phyloP scores from a whole-genome alignment of 257 asterid species.

The Solanum arcanum region DNA sequence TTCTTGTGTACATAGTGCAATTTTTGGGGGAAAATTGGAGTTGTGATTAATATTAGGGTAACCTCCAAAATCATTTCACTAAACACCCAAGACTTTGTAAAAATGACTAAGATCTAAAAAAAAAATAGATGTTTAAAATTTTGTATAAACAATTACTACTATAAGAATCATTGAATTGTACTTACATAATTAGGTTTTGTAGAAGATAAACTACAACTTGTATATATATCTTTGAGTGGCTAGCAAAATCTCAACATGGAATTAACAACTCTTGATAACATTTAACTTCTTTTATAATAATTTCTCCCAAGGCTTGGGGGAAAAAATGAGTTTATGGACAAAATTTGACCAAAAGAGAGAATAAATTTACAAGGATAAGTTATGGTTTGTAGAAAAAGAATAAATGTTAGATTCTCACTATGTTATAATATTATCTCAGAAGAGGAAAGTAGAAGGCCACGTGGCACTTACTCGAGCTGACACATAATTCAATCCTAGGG shows the following conservation, averaged over 20 bases:
- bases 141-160: not conserved
- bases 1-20: not conserved
- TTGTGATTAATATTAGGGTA: not conserved
- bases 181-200: conserved; percentile 18
- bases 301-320: not conserved
- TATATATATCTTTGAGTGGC: not conserved
- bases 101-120: not conserved
- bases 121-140: not conserved
- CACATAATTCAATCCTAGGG: conserved; percentile 1
- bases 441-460: conserved; percentile 29
- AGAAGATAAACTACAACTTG: conserved; percentile 8
- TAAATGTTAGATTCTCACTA: conserved; percentile 35
- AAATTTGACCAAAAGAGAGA: not conserved
- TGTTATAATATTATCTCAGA: conserved; percentile 19
- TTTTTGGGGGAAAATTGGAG: not conserved
- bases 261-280: not conserved
- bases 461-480: conserved; percentile 23
- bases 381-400: conserved; percentile 19
- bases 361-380: not conserved
- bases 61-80: not conserved
- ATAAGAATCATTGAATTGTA: not conserved
- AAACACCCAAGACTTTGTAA: not conserved
- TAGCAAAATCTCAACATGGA: not conserved
- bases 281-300: not conserved
- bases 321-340: not conserved